Conservation (phyloP, 1,139 yeast genomes). For the Insectozyma bohioensis region DNA sequence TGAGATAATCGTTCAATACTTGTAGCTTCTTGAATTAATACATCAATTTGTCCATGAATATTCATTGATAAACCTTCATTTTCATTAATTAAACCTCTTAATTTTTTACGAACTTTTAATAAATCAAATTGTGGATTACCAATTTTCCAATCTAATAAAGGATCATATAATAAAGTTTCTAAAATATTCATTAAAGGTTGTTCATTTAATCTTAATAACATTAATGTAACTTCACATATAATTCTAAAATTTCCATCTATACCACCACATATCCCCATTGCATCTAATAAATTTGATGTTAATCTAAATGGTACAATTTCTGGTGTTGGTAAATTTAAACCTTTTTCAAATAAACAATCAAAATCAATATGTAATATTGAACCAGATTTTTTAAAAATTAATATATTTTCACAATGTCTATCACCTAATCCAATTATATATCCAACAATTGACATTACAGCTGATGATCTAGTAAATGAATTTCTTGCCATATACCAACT, state of each 20-base stretch:
- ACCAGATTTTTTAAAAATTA: constrained; percentile 74
- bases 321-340: constrained; percentile 69
- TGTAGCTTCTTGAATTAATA: constrained; percentile 80
- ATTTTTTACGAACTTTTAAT: constrained; percentile 70
- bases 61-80: constrained; percentile 85
- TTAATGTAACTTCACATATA: constrained; percentile 82
- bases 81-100: constrained; percentile 76
- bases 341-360: constrained; percentile 91
- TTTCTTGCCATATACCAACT: constrained; percentile 84
- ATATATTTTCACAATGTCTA: constrained; percentile 89
- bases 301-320: constrained; percentile 93
- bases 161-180: constrained; percentile 92
- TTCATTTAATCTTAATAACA: constrained; percentile 73
- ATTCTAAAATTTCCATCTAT: constrained; percentile 88
- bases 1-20: constrained; percentile 67
- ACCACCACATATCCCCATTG: constrained; percentile 88
- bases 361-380: constrained; percentile 91
- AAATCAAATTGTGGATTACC: constrained; percentile 67
- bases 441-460: constrained; percentile 98
- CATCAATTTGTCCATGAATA: constrained; percentile 91
- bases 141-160: constrained; percentile 71
- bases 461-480: constrained; percentile 73
- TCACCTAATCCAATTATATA: constrained; percentile 90
- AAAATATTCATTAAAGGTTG: constrained; percentile 87
- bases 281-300: constrained; percentile 86